Conservation (phyloP, 352 stramenopile genomes). For the Globisporangium middletonii region DNA sequence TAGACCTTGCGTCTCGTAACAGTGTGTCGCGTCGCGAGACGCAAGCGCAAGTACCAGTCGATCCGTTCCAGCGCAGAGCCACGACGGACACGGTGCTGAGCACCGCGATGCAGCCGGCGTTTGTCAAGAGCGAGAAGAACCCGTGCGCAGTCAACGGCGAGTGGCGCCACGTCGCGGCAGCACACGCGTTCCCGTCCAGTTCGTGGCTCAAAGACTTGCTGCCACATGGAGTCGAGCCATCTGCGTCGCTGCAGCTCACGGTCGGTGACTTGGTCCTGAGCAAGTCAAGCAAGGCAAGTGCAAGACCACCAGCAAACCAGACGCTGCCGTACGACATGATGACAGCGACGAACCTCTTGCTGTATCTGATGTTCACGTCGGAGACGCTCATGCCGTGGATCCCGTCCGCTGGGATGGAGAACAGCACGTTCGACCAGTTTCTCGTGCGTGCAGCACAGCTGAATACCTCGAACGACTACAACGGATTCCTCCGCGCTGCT, state of each 20-base stretch:
- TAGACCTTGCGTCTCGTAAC: conserved; percentile 17
- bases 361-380: conserved; percentile 25
- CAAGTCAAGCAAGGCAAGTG: neutral
- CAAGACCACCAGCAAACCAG: neutral
- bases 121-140: conserved; percentile 15
- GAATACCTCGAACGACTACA: neutral
- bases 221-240: conserved; percentile 12
- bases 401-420: conserved; percentile 1
- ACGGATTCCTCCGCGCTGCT: conserved; percentile 9
- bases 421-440: conserved; percentile 16
- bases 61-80: conserved; percentile 13
- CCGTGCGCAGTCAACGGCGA: conserved; percentile 20
- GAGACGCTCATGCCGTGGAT: conserved; percentile 14
- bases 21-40: neutral
- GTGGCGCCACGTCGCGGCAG: conserved; percentile 24
- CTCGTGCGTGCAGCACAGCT: neutral
- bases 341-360: conserved; percentile 23
- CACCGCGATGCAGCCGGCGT: conserved; percentile 22
- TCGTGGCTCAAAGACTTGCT: conserved; percentile 32
- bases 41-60: neutral
- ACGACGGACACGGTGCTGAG: conserved; percentile 30
- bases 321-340: conserved; percentile 12
- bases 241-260: conserved; percentile 13
- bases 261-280: conserved; percentile 5
- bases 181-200: conserved; percentile 26